phyloP scores from a whole-genome alignment of 345 rosid species.

The Bruguiera gymnorhiza region DNA sequence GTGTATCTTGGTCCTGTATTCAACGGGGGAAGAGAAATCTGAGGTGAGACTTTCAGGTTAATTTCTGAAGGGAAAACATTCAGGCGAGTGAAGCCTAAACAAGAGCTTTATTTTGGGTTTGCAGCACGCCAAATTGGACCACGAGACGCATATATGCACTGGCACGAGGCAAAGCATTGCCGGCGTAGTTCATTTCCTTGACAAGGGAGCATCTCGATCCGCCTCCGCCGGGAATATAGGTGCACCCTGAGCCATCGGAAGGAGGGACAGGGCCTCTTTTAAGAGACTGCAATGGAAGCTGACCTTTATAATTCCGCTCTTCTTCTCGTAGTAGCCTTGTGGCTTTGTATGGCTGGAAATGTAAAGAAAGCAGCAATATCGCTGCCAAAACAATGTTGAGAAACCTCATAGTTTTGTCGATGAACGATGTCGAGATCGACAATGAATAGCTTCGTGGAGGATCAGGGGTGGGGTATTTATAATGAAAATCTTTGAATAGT shows the following conservation, averaged over 20 bases:
- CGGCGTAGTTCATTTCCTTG: too few relatives aligned
- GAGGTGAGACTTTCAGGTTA: too few relatives aligned
- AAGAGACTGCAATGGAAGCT: background rate
- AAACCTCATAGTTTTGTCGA: constrained; percentile 21
- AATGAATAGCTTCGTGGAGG: background rate
- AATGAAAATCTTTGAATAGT: background rate
- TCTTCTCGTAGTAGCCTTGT: background rate
- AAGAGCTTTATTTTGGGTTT: too few relatives aligned
- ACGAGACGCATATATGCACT: too few relatives aligned
- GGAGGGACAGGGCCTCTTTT: constrained; percentile 11
- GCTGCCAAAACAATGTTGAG: constrained; percentile 21
- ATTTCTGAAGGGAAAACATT: too few relatives aligned
- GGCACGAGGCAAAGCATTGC: too few relatives aligned
- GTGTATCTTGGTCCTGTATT: too few relatives aligned
- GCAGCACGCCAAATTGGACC: too few relatives aligned
- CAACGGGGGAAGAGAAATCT: too few relatives aligned
- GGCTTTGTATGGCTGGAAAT: constrained; percentile 14
- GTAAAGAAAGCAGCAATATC: constrained; percentile 21
- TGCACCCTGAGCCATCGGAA: background rate
- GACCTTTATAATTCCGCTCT: too few relatives aligned
- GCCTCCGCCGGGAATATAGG: background rate
- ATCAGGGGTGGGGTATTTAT: constrained; percentile 3
- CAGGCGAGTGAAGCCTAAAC: too few relatives aligned
- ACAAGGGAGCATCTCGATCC: background rate
- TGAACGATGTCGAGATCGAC: background rate